A percentile compares a stretch with the other conserved stretches of the same genome.
phyloP scores from a whole-genome alignment of 345 rosid genomes.

The Dipteronia sinensis region DNA sequence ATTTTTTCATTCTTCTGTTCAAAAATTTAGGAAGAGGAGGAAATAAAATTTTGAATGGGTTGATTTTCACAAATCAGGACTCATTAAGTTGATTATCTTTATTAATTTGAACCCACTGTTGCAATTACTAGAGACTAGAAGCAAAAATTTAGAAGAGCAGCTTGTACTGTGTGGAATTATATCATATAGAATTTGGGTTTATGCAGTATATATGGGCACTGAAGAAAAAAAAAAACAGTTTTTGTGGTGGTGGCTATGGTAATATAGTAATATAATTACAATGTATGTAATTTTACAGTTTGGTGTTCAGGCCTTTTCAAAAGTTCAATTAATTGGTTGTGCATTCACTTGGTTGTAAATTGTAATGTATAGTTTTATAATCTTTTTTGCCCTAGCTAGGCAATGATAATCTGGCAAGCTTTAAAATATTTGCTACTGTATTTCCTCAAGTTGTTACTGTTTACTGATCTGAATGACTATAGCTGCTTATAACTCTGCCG shows the following conservation, averaged over 20 bases:
- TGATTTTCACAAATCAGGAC: background rate
- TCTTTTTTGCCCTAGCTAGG: too few species aligned
- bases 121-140: background rate
- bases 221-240: too few species aligned
- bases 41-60: background rate
- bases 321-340: too few species aligned
- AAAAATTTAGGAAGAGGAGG: too few species aligned
- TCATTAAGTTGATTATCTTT: background rate
- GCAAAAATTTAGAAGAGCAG: background rate
- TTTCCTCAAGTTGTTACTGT: background rate
- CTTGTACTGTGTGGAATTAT: too few species aligned
- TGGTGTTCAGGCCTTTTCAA: too few species aligned
- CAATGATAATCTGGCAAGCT: background rate
- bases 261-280: too few species aligned
- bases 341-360: background rate
- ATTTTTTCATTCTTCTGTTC: background rate
- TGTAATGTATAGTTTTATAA: background rate
- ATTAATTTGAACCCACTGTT: background rate
- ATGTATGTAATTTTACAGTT: too few species aligned
- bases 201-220: background rate
- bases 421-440: background rate
- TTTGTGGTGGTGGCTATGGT: background rate
- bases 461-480: background rate
- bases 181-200: background rate
- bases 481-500: background rate